These are phyloP conservation scores for Candolleomyces efflorescens DNA, from an alignment of 768 basidiomycete genomes.

Conservation along the genomic window DNA sequence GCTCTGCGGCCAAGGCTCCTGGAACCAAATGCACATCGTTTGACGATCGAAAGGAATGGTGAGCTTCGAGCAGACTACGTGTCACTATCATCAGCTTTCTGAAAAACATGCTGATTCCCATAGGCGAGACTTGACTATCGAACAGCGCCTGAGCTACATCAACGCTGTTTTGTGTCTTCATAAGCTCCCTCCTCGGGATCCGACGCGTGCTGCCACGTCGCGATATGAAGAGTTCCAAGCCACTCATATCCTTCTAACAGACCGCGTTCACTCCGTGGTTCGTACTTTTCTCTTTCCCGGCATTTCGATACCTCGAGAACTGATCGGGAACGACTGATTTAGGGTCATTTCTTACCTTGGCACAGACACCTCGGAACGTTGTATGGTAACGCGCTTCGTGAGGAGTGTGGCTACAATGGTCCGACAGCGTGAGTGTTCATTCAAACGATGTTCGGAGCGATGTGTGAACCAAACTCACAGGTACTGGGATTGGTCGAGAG, in stretches of 20 bases:
- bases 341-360: constrained; percentile 26
- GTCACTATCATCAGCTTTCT: not conserved
- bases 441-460: not conserved
- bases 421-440: constrained; percentile 18
- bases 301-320: not conserved
- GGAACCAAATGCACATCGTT: not conserved
- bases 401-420: constrained; percentile 22
- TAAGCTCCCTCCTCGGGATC: not conserved
- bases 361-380: constrained; percentile 18
- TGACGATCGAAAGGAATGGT: not conserved
- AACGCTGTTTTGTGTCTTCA: constrained; percentile 18
- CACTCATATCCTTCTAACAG: constrained; percentile 20
- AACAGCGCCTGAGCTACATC: constrained; percentile 13
- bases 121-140: constrained; percentile 3
- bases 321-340: not conserved
- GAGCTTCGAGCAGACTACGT: not conserved
- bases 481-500: constrained; percentile 7
- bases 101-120: not conserved
- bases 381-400: constrained; percentile 19
- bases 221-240: constrained; percentile 24
- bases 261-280: constrained; percentile 20
- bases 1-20: not conserved
- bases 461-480: not conserved
- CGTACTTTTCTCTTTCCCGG: not conserved
- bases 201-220: not conserved